Conservation (phyloP, 352 stramenopile genomes). For the Phytophthora lateralis region DNA sequence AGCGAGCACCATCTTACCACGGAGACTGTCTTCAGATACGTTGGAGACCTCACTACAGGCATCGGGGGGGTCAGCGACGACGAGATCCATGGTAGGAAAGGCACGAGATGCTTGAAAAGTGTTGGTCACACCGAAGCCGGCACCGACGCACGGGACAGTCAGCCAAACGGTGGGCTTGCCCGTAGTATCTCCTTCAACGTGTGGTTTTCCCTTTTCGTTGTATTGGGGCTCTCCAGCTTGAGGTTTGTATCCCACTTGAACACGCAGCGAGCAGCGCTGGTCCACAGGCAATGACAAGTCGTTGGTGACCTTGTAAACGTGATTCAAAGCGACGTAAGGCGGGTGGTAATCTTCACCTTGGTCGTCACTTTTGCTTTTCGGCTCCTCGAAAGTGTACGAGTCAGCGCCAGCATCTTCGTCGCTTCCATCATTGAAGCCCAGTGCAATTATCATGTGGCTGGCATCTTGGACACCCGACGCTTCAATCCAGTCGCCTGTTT, state of each 20-base stretch:
- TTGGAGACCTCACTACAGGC: conserved; percentile 50
- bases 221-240: conserved; percentile 11
- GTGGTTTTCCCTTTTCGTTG: conserved; percentile 21
- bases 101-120: conserved; percentile 31
- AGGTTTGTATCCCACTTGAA: conserved; percentile 33
- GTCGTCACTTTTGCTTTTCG: conserved; percentile 12
- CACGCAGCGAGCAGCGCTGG: conserved; percentile 41
- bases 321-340: conserved; percentile 41
- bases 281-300: conserved; percentile 34
- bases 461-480: conserved; percentile 52
- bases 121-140: conserved; percentile 60
- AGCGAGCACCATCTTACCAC: conserved; percentile 58
- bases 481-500: conserved; percentile 77
- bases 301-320: conserved; percentile 50
- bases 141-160: conserved; percentile 62
- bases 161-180: conserved; percentile 31
- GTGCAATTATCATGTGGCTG: conserved; percentile 47
- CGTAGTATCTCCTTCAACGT: conserved; percentile 11
- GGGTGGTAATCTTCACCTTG: conserved; percentile 39
- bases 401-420: conserved; percentile 30
- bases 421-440: conserved; percentile 30
- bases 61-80: conserved; percentile 60
- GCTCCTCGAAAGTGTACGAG: conserved; percentile 36
- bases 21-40: conserved; percentile 27
- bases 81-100: conserved; percentile 36